Evolutionary conservation across 495 filamentous ascomycete genomes (phyloP).

Genomic region (Podospora bellae-mahoneyi): DNA sequence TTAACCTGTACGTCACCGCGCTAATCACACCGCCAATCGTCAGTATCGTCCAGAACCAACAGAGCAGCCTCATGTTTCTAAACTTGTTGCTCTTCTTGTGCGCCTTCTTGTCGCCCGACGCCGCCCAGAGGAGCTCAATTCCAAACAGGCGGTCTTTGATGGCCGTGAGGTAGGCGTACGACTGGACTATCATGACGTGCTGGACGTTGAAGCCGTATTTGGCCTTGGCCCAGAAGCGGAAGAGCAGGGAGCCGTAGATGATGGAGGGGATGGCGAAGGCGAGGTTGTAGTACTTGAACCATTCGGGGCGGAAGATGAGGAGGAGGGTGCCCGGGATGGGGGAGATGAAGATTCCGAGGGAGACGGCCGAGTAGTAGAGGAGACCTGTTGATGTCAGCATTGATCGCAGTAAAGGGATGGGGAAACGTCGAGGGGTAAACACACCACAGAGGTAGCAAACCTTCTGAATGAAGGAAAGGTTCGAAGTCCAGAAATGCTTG

Average conservation of each 20-base stretch:
- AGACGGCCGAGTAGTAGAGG: conserved; percentile 36
- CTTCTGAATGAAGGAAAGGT: conserved; percentile 33
- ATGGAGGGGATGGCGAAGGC: conserved; percentile 36
- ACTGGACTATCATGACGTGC: conserved; percentile 37
- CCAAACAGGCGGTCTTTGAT: conserved; percentile 35
- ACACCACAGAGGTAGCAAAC: conserved; percentile 32
- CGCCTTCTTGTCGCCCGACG: conserved; percentile 36
- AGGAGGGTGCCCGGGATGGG: conserved; percentile 34
- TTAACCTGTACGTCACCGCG: conserved; percentile 26
- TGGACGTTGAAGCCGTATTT: conserved; percentile 37
- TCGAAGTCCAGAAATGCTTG: conserved; percentile 33
- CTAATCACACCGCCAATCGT: conserved; percentile 26
- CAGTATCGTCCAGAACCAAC: conserved; percentile 29
- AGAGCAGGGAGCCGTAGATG: conserved; percentile 31
- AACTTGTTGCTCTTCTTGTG: conserved; percentile 35
- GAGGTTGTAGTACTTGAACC: conserved; percentile 38
- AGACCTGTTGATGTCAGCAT: conserved; percentile 21
- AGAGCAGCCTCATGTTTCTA: conserved; percentile 34
- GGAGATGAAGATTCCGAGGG: conserved; percentile 36
- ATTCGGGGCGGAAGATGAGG: conserved; percentile 30
- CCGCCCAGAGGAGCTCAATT: conserved; percentile 35
- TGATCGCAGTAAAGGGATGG: neutral
- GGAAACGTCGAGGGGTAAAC: neutral
- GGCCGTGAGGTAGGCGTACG: conserved; percentile 35
- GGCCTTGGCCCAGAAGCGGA: conserved; percentile 33